Evolutionary conservation across 1,284 basidiomycete genomes (phyloP), one percentile per base, ranked within the genome.

Genomic region (Thelephora terrestris): DNA sequence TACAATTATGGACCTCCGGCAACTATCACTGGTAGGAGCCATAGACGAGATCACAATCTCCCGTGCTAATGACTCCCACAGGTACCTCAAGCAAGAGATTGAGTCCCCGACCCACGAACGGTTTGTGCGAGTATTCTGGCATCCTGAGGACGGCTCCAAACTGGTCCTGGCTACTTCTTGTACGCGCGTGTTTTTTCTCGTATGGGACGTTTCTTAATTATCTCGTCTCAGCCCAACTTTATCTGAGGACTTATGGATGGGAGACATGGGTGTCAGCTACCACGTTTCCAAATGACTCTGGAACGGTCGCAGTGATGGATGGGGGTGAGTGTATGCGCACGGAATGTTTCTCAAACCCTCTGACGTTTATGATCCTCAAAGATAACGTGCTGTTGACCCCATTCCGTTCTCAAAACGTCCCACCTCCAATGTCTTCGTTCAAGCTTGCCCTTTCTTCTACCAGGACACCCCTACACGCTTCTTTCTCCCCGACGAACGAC

Each of bases 1-100:
- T 99, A 18, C 96, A 99, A 67, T 69, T 99, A 2, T 99, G 93
- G 92, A 89, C 91, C 0, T 91, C 77, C 21, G 85, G 88, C 44
- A 99, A 99, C 64, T 99, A 96, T 64, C 88, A 97, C 63, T 97
- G 94, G 89, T 92, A 55, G 34, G 63, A 50, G 36, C 14, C 17
- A 35, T 7, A 10, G 32, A 43, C 7, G 6, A 16, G 12, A n/a
- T 39, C 49, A 7, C 39, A 46, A 38, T 52, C 39, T 39, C n/a
- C 17, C 10, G 18, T 20, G 25, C 47, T 25, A 50, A 38, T 25
- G 43, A 21, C 25, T 12, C 47, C 47, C 16, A 12, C 50, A 87
- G 86, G 86, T 91, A 95, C 65, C 75, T 98, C 50, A 96, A 96
- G 65, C 89, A 93, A 61, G 90, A 94, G 60, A 70, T 95, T 43